phyloP scores from a whole-genome alignment of 2,329 filamentous ascomycete genomes.

The Arthroderma uncinatum region DNA sequence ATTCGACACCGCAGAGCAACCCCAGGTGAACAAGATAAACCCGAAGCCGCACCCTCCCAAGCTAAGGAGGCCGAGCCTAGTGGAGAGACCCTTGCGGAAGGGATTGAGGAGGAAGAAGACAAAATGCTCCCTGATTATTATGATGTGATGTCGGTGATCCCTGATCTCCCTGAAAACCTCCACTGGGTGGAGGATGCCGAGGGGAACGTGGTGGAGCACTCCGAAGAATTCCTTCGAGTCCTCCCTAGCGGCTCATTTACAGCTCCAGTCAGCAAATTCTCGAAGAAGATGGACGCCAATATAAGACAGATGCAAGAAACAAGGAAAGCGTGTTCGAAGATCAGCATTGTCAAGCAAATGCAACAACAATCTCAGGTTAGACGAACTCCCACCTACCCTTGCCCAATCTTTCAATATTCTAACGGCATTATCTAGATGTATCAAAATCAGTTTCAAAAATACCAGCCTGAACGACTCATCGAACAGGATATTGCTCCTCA shows the following conservation, averaged over 20 bases:
- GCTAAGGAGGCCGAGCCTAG: slow-evolving; percentile 38
- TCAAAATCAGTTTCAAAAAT: slow-evolving; percentile 95
- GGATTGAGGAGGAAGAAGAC: slow-evolving; percentile 83
- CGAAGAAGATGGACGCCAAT: slow-evolving; percentile 76
- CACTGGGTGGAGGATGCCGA: slow-evolving; percentile 85
- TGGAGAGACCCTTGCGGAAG: slow-evolving; percentile 76
- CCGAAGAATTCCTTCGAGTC: slow-evolving; percentile 71
- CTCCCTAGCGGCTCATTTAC: slow-evolving; percentile 65
- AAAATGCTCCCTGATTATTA: slow-evolving; percentile 89
- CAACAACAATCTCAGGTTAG: slow-evolving; percentile 87
- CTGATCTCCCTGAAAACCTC: slow-evolving; percentile 65
- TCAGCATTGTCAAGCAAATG: slow-evolving; percentile 98
- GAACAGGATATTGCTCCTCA: slow-evolving; percentile 82
- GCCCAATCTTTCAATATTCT: slow-evolving; percentile 12
- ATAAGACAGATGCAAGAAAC: slow-evolving; percentile 95
- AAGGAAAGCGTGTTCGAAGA: slow-evolving; percentile 88
- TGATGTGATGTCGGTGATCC: slow-evolving; percentile 71
- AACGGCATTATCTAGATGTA: slow-evolving; percentile 57
- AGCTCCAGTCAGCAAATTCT: slow-evolving; percentile 60
- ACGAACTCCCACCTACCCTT: slow-evolving; percentile 4
- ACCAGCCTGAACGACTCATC: slow-evolving; percentile 76
- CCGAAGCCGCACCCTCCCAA: slow-evolving; percentile 35
- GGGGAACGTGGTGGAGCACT: slow-evolving; percentile 77
- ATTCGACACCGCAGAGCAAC: slow-evolving; percentile 66
- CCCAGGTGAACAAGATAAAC: slow-evolving; percentile 38